Base-by-base conservation (phyloP, 2,329 filamentous ascomycete species). In the Fusarium xylarioides region DNA sequence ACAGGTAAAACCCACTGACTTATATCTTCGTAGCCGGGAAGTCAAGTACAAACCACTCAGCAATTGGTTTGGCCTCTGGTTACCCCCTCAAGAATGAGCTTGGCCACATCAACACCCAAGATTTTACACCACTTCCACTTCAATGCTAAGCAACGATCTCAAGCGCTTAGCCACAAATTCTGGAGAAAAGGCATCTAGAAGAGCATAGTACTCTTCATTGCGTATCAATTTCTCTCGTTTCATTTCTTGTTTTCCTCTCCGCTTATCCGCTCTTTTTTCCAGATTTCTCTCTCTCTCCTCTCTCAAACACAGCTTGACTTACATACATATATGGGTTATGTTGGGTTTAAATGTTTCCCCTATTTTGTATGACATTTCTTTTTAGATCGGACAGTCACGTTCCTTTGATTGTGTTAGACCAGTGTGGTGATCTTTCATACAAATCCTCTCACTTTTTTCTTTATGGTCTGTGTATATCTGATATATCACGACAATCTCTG, bases 21-120 rank as follows among this genome's bases (percentile, higher is more conserved):
- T 57, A n/a, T 40, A 28, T 21, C 16, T 43, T 6, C 32, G 18
- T 28, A 75, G 76, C 14, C 67, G 69, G 40, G 70, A 69, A 61
- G 70, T 78, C 59, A 76, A 78, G 64, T 78, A 78, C 34, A 78
- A 77, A 62, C 76, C 76, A 10, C 75, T 78, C 35, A 71, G 74
- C 49, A 78, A 77, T 46, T 78, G 76, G 76, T 78, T 77, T 38
- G 75, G 74, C 53, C 66, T 78, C 55, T 78, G 76, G 76, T 46
- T 78, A 30, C 76, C 76, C 30, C 71, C 71, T 65, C 67, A 76
- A 21, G 64, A 64, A 35, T 66, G 50, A 72, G 23, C 16, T 21
- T 38, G 32, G 46, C 19, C 37, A 37, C 23, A 40, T 30, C 55
- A 21, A 37, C 52, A 49, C 52, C 12, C 7, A 49, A 50, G 38